Evolutionary conservation across 176 grass and related monocot species (phyloP), one percentile per base, ranked within the genome.

Genomic region (Thinopyrum elongatum): DNA sequence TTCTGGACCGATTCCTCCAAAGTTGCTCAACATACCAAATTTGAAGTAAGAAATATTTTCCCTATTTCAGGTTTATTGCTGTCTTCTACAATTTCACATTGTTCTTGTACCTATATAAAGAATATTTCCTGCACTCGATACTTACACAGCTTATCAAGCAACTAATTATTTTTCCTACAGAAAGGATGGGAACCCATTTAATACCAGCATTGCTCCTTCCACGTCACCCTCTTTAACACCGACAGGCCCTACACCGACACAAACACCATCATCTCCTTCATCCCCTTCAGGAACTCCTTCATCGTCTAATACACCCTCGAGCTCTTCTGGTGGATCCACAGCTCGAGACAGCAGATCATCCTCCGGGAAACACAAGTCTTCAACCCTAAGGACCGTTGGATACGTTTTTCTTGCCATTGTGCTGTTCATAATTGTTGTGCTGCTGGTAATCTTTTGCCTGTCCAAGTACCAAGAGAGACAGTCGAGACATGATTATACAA

Each of bases 181-280:
- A 91, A 91, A 94, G 76, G 97, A 96, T 87, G 97, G 94, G 15
- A 99, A 99, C 59, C 97, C 97, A 42, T 99, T 99, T 82, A 96
- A 99, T 84, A 88, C 92, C 49, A 94, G 87, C 70, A 42, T 76
- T 77, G 51, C 88, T 86, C 84, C 89, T 64, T 90, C 97, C 67
- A 65, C 94, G 84, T 86, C 89, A 38, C 88, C 87, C 17, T 73
- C 91, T 22, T 87, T 79, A 36, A 83, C 86, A 76, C 83, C 95
- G 55, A 51, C 86, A 66, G 77, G 84, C 78, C 29, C 84, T 80
- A 71, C 87, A 73, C 90, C 88, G 73, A 86, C 90, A 81, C 81
- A 88, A 77, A 88, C 85, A 77, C 70, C 89, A 80, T 81, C 88
- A 62, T 89, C 92, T 26, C 57, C 88, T 83, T 90, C 79, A 74